Evolutionary conservation across 2,329 filamentous ascomycete genomes (phyloP).

Genomic region (Colletotrichum sp.): DNA sequence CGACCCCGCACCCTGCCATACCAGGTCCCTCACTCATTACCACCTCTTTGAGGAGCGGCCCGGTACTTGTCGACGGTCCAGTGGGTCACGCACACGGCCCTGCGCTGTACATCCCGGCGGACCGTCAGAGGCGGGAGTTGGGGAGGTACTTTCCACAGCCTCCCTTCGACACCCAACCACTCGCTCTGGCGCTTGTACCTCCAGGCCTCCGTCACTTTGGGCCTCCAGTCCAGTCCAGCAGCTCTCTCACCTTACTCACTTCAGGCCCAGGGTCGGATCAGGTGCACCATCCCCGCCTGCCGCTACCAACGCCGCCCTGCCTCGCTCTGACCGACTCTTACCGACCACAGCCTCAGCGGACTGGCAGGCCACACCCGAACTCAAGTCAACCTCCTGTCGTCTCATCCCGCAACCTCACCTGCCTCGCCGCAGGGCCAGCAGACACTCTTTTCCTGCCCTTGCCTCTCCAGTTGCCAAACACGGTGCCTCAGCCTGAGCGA

Average conservation of each 20-base stretch:
- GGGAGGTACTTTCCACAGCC: neutral
- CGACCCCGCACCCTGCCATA: neutral
- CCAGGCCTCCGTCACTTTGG: neutral
- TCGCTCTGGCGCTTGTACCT: constrained; percentile 2
- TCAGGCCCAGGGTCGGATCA: neutral
- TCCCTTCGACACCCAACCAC: neutral
- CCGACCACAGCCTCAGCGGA: constrained; percentile 18
- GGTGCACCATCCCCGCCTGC: constrained; percentile 9
- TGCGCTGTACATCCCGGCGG: neutral
- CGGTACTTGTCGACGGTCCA: neutral
- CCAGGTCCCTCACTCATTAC: neutral
- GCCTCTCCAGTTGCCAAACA: neutral
- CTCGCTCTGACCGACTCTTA: constrained; percentile 18
- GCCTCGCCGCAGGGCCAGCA: neutral
- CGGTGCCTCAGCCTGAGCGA: constrained; percentile 7
- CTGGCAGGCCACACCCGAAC: constrained; percentile 13
- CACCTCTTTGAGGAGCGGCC: neutral
- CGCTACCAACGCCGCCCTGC: constrained; percentile 12
- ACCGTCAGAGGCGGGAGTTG: neutral
- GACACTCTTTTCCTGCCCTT: neutral
- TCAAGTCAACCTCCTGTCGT: constrained; percentile 20
- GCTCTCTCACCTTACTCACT: neutral
- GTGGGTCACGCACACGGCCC: neutral
- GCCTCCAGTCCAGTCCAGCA: neutral
- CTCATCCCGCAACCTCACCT: constrained; percentile 18